A percentile compares a stretch with the other conserved stretches of the same genome.
Evolutionary conservation across 495 filamentous ascomycete genomes (phyloP).

Genomic region (Penicillium paxilli): DNA sequence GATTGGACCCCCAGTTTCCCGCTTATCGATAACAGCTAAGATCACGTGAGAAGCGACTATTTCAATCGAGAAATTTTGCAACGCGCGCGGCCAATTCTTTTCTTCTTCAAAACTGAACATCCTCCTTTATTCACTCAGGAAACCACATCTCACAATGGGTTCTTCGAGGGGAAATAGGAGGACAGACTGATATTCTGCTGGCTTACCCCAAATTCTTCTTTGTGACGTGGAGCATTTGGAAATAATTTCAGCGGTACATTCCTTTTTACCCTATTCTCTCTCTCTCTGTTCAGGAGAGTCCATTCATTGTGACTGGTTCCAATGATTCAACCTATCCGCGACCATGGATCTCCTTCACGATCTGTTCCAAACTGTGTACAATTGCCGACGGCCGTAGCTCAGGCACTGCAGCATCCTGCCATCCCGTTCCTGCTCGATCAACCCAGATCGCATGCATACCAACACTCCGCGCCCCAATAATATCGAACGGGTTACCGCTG

Average conservation of each 20-base stretch:
- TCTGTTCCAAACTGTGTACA: conserved; percentile 30
- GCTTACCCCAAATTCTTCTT: conserved; percentile 53
- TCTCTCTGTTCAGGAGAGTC: neutral
- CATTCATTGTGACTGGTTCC: neutral
- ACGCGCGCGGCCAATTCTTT: conserved; percentile 27
- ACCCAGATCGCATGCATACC: conserved; percentile 69
- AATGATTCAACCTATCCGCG: too few relatives aligned
- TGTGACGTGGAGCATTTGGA: conserved; percentile 51
- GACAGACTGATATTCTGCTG: conserved; percentile 43
- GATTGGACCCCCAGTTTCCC: too few relatives aligned
- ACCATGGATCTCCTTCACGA: conserved; percentile 24
- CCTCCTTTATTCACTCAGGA: conserved; percentile 51
- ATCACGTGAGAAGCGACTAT: conserved; percentile 20
- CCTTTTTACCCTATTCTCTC: too few relatives aligned
- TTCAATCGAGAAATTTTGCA: conserved; percentile 24
- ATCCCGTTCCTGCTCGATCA: conserved; percentile 53
- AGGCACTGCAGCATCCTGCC: conserved; percentile 36
- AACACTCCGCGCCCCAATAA: conserved; percentile 47
- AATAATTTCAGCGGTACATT: conserved; percentile 51
- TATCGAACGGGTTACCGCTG: conserved; percentile 79
- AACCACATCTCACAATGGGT: conserved; percentile 40
- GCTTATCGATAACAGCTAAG: conserved; percentile 37
- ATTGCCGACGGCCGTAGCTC: conserved; percentile 29
- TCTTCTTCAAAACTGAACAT: conserved; percentile 43
- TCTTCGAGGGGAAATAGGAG: conserved; percentile 52